Base-by-base conservation (phyloP, 2,329 filamentous ascomycete species). In the Colletotrichum horii region DNA sequence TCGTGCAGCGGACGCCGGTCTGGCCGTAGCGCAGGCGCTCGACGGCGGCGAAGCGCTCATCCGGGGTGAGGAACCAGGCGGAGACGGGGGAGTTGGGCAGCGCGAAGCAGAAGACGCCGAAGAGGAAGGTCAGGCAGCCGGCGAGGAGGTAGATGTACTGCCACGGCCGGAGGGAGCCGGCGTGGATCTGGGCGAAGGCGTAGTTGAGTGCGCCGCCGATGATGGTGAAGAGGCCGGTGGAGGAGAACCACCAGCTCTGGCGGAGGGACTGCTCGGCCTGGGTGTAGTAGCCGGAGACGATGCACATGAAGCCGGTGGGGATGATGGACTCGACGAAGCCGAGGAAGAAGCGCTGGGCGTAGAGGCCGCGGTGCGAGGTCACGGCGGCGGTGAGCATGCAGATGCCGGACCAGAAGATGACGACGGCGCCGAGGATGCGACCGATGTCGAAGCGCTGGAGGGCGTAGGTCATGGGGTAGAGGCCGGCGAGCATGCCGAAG, bases 401-500 rank as follows among this genome's bases (percentile, higher is more conserved):
- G 5, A 93, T 87, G 8, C 88, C 83, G 0, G 92, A 88, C 94
- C 94, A 95, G 8, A 93, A 69, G 66, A 94, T 84, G 3, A 94
- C 92, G 3, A 93, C 85, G 15, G 80, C 86, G 15, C 93, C 93
- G 4, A 96, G 88, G 2, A 94, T 90, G 62, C 89, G 88, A n/a
- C 92, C 90, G 3, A 91, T 87, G 75, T 91, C 87, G 85, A 95
- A 94, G 24, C 91, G 90, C 82, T 96, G 94, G 2, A 95, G 86
- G 1, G 90, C 86, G 75, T 93, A 94, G 0, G 93, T 93, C 90
- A 95, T 92, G 3, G 94, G 94, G 77, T 95, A 95, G 4, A 94
- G 85, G 0, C 94, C 94, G 1, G 90, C 91, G 3, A 96, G 88
- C 93, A 94, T 94, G 48, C 94, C 94, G 78, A 96, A 95, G 85